Percentiles rank a stretch among this genome's conserved stretches.
Evolutionary conservation across 441 rosid species (phyloP).

Genomic region (Populus tomentosa): DNA sequence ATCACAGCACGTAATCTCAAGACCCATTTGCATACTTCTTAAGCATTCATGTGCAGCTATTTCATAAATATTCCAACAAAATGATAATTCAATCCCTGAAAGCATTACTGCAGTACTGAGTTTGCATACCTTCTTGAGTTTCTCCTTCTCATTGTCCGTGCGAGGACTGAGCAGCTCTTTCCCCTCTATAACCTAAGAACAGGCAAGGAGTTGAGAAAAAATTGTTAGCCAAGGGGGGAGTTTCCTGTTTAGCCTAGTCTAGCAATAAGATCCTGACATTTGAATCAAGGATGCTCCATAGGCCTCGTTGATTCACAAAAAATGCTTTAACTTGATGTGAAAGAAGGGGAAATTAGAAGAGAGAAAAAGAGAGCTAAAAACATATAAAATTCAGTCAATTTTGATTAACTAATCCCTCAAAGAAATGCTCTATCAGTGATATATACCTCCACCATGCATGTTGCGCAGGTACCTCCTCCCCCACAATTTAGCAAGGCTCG

Average conservation of each 20-base stretch:
- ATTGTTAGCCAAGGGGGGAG: neutral
- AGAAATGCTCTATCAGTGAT: no score
- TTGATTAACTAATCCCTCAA: no score
- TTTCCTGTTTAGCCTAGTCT: no score
- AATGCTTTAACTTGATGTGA: neutral
- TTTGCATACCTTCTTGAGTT: slow-evolving; percentile 52
- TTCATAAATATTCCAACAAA: no score
- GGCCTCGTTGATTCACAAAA: no score
- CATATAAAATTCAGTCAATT: no score
- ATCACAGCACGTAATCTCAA: no score
- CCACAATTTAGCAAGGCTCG: slow-evolving; percentile 72
- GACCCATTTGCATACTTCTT: no score
- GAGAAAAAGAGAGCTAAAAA: no score
- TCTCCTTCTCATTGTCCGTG: slow-evolving; percentile 72
- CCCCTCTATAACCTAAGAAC: slow-evolving; percentile 61
- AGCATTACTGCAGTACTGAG: no score
- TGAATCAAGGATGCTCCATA: neutral
- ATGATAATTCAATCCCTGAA: no score
- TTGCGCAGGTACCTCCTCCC: slow-evolving; percentile 87
- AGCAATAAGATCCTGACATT: neutral
- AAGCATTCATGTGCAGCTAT: no score
- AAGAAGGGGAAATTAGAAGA: neutral
- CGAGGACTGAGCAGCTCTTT: slow-evolving; percentile 70
- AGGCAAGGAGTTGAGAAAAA: neutral
- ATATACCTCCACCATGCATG: slow-evolving; percentile 89